phyloP scores from a whole-genome alignment of 2,329 filamentous ascomycete species.

The Colletotrichum lupini region DNA sequence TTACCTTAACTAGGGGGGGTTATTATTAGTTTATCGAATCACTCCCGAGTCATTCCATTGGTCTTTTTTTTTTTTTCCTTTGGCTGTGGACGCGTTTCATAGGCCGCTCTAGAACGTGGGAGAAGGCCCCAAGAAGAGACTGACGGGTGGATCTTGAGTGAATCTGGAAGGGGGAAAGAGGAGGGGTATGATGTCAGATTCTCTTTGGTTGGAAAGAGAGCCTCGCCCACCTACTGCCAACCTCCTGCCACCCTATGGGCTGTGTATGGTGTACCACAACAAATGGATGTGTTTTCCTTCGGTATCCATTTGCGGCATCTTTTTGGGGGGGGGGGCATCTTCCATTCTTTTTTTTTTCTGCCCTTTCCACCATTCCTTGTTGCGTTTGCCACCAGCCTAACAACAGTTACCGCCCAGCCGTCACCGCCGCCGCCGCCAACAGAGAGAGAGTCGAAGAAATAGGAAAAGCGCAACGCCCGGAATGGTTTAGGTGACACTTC shows the following conservation, averaged over 20 bases:
- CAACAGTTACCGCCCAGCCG: not conserved
- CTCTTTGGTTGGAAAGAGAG: not conserved
- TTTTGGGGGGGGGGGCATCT: not conserved
- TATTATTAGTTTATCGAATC: too few relatives aligned
- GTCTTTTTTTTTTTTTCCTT: not conserved
- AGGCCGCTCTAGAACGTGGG: not conserved
- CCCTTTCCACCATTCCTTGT: too few relatives aligned
- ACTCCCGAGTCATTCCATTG: not conserved
- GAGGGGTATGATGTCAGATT: conserved; percentile 15
- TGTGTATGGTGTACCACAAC: too few relatives aligned
- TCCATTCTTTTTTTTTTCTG: not conserved
- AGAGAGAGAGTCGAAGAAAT: not conserved
- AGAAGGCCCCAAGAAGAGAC: not conserved
- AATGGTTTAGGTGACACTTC: not conserved
- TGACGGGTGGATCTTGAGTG: not conserved
- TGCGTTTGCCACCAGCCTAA: too few relatives aligned
- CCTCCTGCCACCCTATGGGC: too few relatives aligned
- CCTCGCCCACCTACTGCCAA: not conserved
- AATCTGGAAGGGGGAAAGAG: not conserved
- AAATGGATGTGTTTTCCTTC: not conserved
- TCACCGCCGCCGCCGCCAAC: not conserved
- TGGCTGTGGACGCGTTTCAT: not conserved
- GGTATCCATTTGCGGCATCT: too few relatives aligned
- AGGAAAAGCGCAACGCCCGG: not conserved
- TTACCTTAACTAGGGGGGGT: too few relatives aligned